These are phyloP conservation scores for Botrytis galanthina DNA, from an alignment of 2,329 filamentous ascomycete species.

Conservation along the genomic window DNA sequence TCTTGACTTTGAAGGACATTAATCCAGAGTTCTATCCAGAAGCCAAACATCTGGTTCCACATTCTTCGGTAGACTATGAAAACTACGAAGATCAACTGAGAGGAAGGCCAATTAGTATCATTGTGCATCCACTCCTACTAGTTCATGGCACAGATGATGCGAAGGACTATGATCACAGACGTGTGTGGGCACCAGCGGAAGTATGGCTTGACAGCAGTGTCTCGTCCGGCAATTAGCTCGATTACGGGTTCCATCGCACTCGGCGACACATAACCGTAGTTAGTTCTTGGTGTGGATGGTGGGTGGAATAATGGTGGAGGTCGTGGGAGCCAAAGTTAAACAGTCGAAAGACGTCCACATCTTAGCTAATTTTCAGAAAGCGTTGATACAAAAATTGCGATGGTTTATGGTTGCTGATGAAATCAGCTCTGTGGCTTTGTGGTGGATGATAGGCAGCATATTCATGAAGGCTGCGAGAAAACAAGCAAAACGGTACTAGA, in stretches of 20 bases:
- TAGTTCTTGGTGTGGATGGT: too few species aligned
- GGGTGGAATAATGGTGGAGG: too few species aligned
- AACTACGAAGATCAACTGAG: slow-evolving; percentile 21
- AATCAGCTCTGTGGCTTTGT: too few species aligned
- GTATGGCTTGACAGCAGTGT: slow-evolving; percentile 29
- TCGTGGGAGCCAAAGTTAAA: too few species aligned
- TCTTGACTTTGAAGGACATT: too few species aligned
- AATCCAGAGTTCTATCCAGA: too few species aligned
- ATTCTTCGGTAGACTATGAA: slow-evolving; percentile 24
- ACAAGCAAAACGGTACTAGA: neutral
- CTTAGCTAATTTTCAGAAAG: too few species aligned
- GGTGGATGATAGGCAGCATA: neutral
- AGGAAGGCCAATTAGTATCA: slow-evolving; percentile 20
- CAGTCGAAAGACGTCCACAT: too few species aligned
- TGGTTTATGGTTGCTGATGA: too few species aligned
- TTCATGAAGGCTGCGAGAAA: neutral
- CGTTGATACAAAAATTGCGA: too few species aligned
- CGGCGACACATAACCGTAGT: neutral
- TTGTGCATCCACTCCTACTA: slow-evolving; percentile 26
- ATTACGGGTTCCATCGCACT: neutral
- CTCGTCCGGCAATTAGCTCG: too few species aligned
- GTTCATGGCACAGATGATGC: slow-evolving; percentile 27
- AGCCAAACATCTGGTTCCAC: too few species aligned
- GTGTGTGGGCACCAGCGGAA: slow-evolving; percentile 25
- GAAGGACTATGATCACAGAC: slow-evolving; percentile 25